A percentile compares a stretch with the other conserved stretches of the same genome.
Conservation (phyloP, 805 yeast genomes). For the Metschnikowia kofuensis region DNA sequence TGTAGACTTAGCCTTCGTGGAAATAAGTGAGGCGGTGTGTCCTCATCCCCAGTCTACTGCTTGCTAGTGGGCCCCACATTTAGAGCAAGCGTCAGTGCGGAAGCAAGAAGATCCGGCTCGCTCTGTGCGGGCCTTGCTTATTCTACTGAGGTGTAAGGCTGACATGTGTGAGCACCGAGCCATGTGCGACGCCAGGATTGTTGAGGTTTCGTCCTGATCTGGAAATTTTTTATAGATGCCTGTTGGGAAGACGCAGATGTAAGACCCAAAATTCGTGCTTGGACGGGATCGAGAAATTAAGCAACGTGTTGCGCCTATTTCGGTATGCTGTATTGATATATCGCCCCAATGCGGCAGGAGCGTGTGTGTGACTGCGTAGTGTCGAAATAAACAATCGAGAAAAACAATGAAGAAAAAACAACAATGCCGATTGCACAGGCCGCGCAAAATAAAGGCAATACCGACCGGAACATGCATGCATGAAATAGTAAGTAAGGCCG, state of each 20-base stretch:
- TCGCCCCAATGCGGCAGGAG: slow-evolving; percentile 6
- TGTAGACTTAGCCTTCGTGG: no score
- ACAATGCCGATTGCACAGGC: background rate
- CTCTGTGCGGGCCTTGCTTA: background rate
- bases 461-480: no score
- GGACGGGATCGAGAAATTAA: background rate
- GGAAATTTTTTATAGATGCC: background rate
- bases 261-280: background rate
- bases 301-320: background rate
- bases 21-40: background rate
- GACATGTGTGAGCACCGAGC: background rate
- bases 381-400: slow-evolving; percentile 2
- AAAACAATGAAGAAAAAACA: background rate
- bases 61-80: background rate
- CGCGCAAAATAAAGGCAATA: background rate
- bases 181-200: background rate
- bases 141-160: background rate
- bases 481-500: no score
- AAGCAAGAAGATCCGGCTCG: background rate
- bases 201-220: background rate
- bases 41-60: background rate
- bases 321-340: background rate
- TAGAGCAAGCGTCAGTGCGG: background rate
- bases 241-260: background rate
- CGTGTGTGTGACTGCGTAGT: background rate